Percentiles rank a stretch among this genome's conserved stretches.
Conservation (phyloP, 805 yeast genomes). For the Kodamaea hsintzibuensis region DNA sequence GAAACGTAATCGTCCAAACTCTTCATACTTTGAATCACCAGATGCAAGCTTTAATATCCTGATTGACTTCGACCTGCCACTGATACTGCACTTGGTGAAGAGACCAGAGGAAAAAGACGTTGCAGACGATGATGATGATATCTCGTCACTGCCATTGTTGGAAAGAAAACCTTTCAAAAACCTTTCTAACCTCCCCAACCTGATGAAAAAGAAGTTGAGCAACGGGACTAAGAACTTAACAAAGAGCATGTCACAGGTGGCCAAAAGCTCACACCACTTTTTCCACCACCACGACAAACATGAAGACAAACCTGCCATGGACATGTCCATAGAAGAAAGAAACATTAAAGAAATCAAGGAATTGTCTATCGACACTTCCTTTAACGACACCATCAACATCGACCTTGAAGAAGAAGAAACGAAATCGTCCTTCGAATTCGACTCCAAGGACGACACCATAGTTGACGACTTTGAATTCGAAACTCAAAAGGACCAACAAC, state of each 20-base stretch:
- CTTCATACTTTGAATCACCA: constrained; percentile 43
- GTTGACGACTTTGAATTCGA: constrained; percentile 15
- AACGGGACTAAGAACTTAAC: constrained; percentile 22
- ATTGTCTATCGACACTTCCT: not conserved
- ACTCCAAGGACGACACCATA: constrained; percentile 15
- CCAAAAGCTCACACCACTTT: constrained; percentile 19
- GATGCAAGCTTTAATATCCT: constrained; percentile 2
- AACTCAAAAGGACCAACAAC: not conserved
- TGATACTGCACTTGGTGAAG: constrained; percentile 8
- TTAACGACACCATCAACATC: constrained; percentile 5
- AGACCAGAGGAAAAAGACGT: no score
- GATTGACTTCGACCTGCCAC: constrained; percentile 10
- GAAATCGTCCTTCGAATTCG: not conserved
- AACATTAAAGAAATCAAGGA: not conserved
- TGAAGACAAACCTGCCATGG: not conserved
- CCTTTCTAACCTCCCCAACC: constrained; percentile 22
- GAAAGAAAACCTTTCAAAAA: constrained; percentile 29
- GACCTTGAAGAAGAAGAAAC: constrained; percentile 11
- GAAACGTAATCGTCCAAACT: constrained; percentile 29
- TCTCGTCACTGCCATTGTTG: constrained; percentile 19
- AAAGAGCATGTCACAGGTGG: constrained; percentile 20
- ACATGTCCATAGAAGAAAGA: not conserved
- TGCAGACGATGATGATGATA: constrained; percentile 2
- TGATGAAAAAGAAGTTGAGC: constrained; percentile 21
- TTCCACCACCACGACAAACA: not conserved